phyloP scores from a whole-genome alignment of 495 filamentous ascomycete genomes.

The Daldinia loculata region DNA sequence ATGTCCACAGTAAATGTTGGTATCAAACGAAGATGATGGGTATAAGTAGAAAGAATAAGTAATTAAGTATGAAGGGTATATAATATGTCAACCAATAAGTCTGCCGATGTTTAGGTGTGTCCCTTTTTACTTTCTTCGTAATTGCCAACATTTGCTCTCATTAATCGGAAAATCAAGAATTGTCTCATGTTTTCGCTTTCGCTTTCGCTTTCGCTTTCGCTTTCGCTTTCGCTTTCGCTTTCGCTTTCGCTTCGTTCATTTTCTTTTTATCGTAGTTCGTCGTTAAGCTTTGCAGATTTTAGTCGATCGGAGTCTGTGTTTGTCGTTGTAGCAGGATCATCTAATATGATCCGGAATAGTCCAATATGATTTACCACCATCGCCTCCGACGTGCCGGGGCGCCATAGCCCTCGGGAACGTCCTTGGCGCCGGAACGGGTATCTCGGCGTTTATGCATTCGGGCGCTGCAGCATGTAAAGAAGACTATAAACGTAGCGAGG shows the following conservation, averaged over 20 bases:
- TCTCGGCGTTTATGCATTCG: conserved; percentile 47
- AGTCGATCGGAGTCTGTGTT: background rate
- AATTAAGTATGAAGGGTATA: conserved; percentile 33
- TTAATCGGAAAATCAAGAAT: background rate
- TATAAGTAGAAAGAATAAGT: conserved; percentile 3
- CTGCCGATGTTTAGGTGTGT: background rate
- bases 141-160: background rate
- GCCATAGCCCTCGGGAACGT: conserved; percentile 29
- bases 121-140: background rate
- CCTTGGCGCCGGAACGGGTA: conserved; percentile 1
- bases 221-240: background rate
- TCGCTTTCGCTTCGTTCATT: background rate
- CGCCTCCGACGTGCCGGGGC: conserved; percentile 18
- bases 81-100: background rate
- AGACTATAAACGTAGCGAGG: conserved; percentile 62
- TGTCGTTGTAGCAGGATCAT: background rate
- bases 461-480: conserved; percentile 65
- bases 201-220: too few species aligned
- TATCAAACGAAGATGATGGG: conserved; percentile 5
- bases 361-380: conserved; percentile 12
- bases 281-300: background rate
- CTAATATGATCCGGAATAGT: background rate
- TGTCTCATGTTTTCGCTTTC: background rate
- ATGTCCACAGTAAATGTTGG: conserved; percentile 6
- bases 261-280: background rate